Percentiles rank a stretch among this genome's conserved stretches.
Conservation (phyloP, 352 stramenopile genomes). For the Globisporangium okanoganense region DNA sequence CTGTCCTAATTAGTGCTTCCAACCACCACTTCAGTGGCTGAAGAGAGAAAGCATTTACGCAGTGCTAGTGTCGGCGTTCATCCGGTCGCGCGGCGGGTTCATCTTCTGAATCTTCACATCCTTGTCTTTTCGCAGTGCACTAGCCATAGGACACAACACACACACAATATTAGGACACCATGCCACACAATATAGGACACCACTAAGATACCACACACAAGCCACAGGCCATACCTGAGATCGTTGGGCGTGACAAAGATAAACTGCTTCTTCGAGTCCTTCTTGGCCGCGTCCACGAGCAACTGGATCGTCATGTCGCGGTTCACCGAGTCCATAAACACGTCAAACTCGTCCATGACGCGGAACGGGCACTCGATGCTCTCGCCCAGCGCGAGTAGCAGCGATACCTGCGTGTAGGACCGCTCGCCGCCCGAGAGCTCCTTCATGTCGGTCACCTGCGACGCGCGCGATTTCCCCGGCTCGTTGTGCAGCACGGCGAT, state of each 20-base stretch:
- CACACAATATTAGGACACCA: conserved; percentile 4
- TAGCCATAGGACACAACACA: conserved; percentile 17
- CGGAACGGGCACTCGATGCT: conserved; percentile 92
- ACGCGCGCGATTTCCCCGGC: conserved; percentile 52
- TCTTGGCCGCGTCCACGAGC: conserved; percentile 87
- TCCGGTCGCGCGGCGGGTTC: conserved; percentile 73
- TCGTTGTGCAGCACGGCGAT: conserved; percentile 84
- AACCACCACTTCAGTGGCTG: not conserved
- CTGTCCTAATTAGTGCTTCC: conserved; percentile 1
- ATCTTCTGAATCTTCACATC: conserved; percentile 89
- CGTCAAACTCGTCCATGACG: conserved; percentile 99
- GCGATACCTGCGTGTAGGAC: conserved; percentile 94
- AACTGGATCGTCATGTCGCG: conserved; percentile 94
- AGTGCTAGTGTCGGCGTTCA: conserved; percentile 36
- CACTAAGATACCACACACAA: conserved; percentile 5
- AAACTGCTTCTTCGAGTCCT: conserved; percentile 77
- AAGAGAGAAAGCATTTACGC: not conserved
- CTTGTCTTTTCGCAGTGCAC: conserved; percentile 60
- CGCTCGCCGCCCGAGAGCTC: conserved; percentile 96
- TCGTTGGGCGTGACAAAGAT: conserved; percentile 89
- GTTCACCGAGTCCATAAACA: conserved; percentile 98
- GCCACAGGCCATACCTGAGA: conserved; percentile 48
- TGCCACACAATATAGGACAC: not conserved
- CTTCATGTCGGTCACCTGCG: conserved; percentile 95
- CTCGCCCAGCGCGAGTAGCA: conserved; percentile 93